phyloP scores from a whole-genome alignment of 2,329 filamentous ascomycete species.

The Scortechinia acanthostroma region DNA sequence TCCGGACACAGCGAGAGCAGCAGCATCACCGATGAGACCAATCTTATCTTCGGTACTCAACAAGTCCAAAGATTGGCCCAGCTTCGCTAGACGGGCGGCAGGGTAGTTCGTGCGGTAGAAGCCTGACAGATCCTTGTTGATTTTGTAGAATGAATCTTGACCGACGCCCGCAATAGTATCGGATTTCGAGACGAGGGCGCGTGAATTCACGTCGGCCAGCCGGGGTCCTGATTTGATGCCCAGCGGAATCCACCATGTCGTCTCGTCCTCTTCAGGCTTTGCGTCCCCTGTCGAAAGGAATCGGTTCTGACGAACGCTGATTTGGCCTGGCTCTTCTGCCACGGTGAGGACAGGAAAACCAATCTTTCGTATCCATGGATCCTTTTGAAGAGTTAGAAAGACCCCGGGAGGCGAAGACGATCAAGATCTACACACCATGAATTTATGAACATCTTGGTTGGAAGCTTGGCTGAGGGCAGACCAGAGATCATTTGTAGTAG shows the following conservation, averaged over 20 bases:
- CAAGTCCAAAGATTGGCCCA: conserved; percentile 69
- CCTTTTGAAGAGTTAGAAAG: conserved; percentile 11
- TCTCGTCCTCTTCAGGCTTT: conserved; percentile 82
- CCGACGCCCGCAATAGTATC: conserved; percentile 59
- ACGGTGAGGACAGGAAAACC: conserved; percentile 88
- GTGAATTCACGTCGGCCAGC: conserved; percentile 49
- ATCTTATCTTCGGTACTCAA: conserved; percentile 86
- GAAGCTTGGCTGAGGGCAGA: conserved; percentile 79
- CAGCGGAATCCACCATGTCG: conserved; percentile 91
- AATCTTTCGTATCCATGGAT: conserved; percentile 90
- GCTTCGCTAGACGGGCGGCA: conserved; percentile 71
- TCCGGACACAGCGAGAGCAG: conserved; percentile 81
- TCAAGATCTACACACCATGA: conserved; percentile 49
- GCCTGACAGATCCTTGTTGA: conserved; percentile 82
- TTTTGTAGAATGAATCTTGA: conserved; percentile 66
- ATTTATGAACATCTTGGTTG: conserved; percentile 73
- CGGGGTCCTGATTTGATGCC: conserved; percentile 72
- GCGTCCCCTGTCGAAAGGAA: conserved; percentile 90
- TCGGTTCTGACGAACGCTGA: conserved; percentile 76
- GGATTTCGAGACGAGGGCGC: conserved; percentile 69
- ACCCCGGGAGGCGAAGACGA: background rate
- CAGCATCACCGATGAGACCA: conserved; percentile 81
- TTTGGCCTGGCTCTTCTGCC: conserved; percentile 74
- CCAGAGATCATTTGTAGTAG: conserved; percentile 88
- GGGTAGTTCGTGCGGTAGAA: conserved; percentile 93